phyloP scores from a whole-genome alignment of 352 stramenopile species.

The Phytophthora vignae region DNA sequence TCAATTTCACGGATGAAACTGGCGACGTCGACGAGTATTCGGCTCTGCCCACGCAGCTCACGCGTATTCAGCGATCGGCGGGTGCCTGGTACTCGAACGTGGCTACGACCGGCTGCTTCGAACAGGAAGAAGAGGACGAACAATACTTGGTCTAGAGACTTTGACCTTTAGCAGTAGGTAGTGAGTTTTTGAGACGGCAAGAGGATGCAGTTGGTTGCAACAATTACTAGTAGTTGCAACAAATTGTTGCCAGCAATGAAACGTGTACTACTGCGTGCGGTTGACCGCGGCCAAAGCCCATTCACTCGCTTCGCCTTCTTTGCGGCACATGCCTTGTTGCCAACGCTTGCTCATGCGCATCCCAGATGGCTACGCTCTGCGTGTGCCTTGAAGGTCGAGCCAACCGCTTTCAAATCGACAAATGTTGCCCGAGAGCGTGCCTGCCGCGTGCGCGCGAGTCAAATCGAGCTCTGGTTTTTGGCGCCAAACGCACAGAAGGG shows the following conservation, averaged over 20 bases:
- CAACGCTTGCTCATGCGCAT: conserved; percentile 11
- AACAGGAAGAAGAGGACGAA: conserved; percentile 40
- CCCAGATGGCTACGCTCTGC: conserved; percentile 13
- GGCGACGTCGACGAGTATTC: conserved; percentile 40
- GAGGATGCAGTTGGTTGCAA: no score
- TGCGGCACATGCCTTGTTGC: conserved; percentile 4
- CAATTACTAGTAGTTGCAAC: no score
- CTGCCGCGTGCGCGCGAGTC: conserved; percentile 12
- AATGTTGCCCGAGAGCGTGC: conserved; percentile 20
- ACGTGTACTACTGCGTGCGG: not conserved
- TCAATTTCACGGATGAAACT: conserved; percentile 55
- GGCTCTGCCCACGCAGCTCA: conserved; percentile 32
- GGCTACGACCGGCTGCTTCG: conserved; percentile 34
- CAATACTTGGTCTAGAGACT: conserved; percentile 26
- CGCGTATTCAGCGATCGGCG: conserved; percentile 51
- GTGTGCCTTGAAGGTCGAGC: conserved; percentile 10
- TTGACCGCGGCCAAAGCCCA: not conserved
- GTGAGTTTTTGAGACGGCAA: no score
- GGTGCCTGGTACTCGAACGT: conserved; percentile 51
- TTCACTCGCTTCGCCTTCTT: conserved; percentile 2
- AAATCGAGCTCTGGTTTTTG: conserved; percentile 22
- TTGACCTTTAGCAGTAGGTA: no score
- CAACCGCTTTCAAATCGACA: conserved; percentile 8
- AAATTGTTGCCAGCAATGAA: no score
- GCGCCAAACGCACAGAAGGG: conserved; percentile 26